A percentile compares a stretch with the other conserved stretches of the same genome.
phyloP scores from a whole-genome alignment of 192 early-diverging fungal genomes.

The Phlyctochytrium arcticum region DNA sequence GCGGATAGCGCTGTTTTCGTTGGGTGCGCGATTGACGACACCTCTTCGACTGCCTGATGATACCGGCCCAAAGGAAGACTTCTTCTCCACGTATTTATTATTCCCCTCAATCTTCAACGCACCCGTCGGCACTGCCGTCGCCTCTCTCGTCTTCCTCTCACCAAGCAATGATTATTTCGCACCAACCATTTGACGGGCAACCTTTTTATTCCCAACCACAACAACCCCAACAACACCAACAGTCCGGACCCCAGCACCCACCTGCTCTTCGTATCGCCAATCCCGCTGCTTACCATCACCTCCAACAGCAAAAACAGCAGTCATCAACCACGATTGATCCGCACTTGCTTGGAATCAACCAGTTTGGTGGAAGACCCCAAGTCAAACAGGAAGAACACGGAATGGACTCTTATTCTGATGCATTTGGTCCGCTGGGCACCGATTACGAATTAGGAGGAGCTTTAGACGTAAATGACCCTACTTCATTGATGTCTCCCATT shows the following conservation, averaged over 20 bases:
- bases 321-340: slow-evolving; percentile 34
- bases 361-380: background rate
- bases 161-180: slow-evolving; percentile 23
- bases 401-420: background rate
- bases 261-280: slow-evolving; percentile 22
- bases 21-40: no score
- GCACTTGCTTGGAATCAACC: slow-evolving; percentile 1
- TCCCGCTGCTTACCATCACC: slow-evolving; percentile 3
- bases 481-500: slow-evolving; percentile 26
- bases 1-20: no score
- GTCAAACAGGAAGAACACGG: background rate
- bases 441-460: background rate
- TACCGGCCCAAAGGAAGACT: no score
- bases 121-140: no score
- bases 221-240: slow-evolving; percentile 44
- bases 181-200: slow-evolving; percentile 13
- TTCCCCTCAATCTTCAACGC: no score
- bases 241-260: background rate
- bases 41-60: no score
- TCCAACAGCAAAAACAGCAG: slow-evolving; percentile 34
- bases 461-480: slow-evolving; percentile 19
- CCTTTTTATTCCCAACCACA: slow-evolving; percentile 36
- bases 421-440: background rate
- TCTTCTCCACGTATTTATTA: no score
- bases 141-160: no score